These are phyloP conservation scores for Cordyceps cateniannulata DNA, from an alignment of 2,329 filamentous ascomycete genomes.

Conservation along the genomic window DNA sequence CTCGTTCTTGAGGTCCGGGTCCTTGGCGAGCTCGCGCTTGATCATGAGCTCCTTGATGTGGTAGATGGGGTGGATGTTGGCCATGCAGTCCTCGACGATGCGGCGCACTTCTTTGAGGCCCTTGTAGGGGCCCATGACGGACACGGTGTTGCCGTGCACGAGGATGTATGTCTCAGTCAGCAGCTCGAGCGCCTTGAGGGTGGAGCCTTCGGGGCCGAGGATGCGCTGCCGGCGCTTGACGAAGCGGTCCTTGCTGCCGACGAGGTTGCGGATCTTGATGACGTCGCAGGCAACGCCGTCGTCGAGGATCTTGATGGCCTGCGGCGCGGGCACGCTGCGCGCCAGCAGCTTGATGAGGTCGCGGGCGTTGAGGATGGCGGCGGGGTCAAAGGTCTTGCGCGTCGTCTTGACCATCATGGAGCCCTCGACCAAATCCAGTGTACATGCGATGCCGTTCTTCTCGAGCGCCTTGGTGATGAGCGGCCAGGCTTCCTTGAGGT, in stretches of 20 bases:
- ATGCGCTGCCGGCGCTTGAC: conserved; percentile 92
- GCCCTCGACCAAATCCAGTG: conserved; percentile 89
- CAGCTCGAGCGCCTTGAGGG: conserved; percentile 87
- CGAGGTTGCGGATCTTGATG: conserved; percentile 87
- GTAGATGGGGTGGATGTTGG: conserved; percentile 95
- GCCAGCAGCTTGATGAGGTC: conserved; percentile 92
- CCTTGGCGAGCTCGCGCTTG: conserved; percentile 84
- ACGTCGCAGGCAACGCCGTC: conserved; percentile 90
- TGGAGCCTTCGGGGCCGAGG: conserved; percentile 83
- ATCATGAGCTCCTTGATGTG: conserved; percentile 74
- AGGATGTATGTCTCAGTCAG: conserved; percentile 89
- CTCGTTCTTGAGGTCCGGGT: conserved; percentile 77
- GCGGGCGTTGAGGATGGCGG: conserved; percentile 85
- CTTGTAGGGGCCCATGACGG: conserved; percentile 86
- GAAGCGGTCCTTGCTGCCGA: conserved; percentile 91
- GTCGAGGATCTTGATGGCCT: conserved; percentile 90
- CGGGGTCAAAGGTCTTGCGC: conserved; percentile 83
- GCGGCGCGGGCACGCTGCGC: conserved; percentile 83
- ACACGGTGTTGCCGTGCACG: conserved; percentile 94
- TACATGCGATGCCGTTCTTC: conserved; percentile 82
- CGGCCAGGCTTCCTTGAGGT: conserved; percentile 89
- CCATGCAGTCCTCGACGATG: conserved; percentile 93
- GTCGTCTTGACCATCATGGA: conserved; percentile 97
- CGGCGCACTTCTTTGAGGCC: conserved; percentile 87
- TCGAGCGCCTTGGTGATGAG: conserved; percentile 81